Conservation (phyloP, 2,329 filamentous ascomycete genomes). For the Colletotrichum zoysiae region DNA sequence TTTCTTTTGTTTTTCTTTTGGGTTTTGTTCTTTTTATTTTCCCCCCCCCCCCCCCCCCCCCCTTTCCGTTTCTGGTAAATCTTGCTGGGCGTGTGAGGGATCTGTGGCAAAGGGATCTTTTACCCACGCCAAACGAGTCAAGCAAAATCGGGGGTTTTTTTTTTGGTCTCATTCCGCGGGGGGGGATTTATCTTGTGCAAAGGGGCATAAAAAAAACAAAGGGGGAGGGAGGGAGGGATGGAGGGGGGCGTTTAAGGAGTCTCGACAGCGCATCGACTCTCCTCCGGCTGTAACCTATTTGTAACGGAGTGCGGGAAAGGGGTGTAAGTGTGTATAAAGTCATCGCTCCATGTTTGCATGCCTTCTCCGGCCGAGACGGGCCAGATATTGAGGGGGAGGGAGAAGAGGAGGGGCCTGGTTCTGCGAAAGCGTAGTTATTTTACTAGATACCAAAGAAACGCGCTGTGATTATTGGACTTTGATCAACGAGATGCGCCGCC, state of each 20-base stretch:
- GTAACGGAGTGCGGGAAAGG: not conserved
- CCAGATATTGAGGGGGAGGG: not conserved
- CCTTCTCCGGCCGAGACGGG: not conserved
- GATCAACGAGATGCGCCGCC: not conserved
- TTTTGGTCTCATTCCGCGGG: not conserved
- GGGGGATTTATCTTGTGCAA: not conserved
- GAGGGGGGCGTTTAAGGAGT: constrained; percentile 4
- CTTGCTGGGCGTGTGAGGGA: not conserved
- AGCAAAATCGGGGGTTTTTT: not conserved
- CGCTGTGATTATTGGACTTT: not conserved
- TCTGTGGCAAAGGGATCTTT: not conserved
- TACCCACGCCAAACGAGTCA: no score
- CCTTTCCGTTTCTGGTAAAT: not conserved
- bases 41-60: rapidly evolving
- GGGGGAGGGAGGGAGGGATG: not conserved
- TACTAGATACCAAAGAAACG: constrained; percentile 1
- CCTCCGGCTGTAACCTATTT: not conserved
- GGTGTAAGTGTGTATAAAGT: not conserved
- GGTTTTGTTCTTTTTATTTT: not conserved
- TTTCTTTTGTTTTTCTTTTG: not conserved
- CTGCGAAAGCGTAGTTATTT: not conserved
- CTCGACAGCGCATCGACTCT: not conserved
- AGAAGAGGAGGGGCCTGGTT: not conserved
- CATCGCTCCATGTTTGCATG: not conserved
- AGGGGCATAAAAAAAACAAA: not conserved